Conservation (phyloP, 2,329 filamentous ascomycete species). For the Xylaria polymorpha region DNA sequence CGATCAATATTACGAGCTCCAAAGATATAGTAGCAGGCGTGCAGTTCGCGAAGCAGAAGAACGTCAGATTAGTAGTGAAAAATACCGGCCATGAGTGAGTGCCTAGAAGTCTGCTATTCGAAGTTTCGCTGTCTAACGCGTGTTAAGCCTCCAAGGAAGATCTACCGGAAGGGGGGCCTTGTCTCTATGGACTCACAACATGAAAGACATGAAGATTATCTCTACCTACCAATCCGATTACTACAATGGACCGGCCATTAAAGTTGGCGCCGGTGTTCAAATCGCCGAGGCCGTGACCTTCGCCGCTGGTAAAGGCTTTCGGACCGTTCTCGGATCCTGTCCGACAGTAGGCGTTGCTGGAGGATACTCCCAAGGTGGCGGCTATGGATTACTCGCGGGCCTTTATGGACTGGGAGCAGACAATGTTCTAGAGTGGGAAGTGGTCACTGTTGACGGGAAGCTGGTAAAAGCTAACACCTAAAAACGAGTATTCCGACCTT, state of each 20-base stretch:
- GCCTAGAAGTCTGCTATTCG: neutral
- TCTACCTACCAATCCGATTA: slow-evolving; percentile 7
- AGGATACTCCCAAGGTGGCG: slow-evolving; percentile 23
- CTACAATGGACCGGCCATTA: slow-evolving; percentile 26
- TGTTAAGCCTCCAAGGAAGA: slow-evolving; percentile 14
- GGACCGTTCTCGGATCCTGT: slow-evolving; percentile 21
- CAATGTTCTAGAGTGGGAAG: slow-evolving; percentile 10
- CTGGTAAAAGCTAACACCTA: slow-evolving; percentile 4
- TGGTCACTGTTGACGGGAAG: slow-evolving; percentile 7
- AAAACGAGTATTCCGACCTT: neutral
- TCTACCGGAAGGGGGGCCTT: slow-evolving; percentile 22
- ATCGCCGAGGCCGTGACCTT: slow-evolving; percentile 18
- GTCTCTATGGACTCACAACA: slow-evolving; percentile 32
- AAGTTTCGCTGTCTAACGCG: neutral
- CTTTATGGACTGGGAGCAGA: slow-evolving; percentile 11
- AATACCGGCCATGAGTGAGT: slow-evolving; percentile 25
- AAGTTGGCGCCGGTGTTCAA: slow-evolving; percentile 23
- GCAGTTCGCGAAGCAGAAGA: slow-evolving; percentile 18
- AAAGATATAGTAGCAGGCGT: slow-evolving; percentile 14
- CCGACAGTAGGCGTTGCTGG: slow-evolving; percentile 28
- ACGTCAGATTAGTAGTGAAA: slow-evolving; percentile 18
- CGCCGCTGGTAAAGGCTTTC: slow-evolving; percentile 4
- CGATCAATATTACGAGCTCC: slow-evolving; percentile 8
- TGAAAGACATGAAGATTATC: slow-evolving; percentile 17
- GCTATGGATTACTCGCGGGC: slow-evolving; percentile 2